Base-by-base conservation (phyloP, 1,284 basidiomycete genomes). In the Trametes pubescens region DNA sequence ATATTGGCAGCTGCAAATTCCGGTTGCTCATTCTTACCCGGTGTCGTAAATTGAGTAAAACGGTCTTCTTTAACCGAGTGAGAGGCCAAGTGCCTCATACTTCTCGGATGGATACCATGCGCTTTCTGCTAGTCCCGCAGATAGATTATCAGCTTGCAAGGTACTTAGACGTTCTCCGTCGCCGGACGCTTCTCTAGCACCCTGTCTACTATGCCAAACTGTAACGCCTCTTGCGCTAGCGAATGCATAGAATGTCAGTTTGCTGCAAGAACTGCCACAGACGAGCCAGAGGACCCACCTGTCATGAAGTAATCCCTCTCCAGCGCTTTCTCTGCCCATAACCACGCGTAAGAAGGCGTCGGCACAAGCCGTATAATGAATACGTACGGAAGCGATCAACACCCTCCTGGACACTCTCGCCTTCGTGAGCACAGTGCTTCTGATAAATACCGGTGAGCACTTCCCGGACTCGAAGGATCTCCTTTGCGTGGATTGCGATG, bases 231-330 rank as follows among this genome's bases (percentile, higher is more conserved):
- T 74, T 90, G 85, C 5, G 95, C 92, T 93, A 74, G 69, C 2
- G 8, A 7, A 35, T 67, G 60, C 65, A 6, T 14, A 13, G 4
- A 40, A 16, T 32, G 9, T 22, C 29, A 47, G 13, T 8, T 13
- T 13, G 18, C 9, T 13, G 11, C 5, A 14, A 47, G 2, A 40
- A 13, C 22, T 4, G 14, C 48, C 48, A 26, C 26, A 43, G n/a
- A 26, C 1, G 8, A 29, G 24, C 22, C 5, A 61, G 2, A 13
- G 1, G 1, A 24, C 82, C 66, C 69, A 91, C 91, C 90, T 56
- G 93, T 96, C 90, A 98, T 91, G 78, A 95, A 98, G 78, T 96
- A 96, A 77, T 98, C 95, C 63, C 95, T 86, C 79, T 98, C 95
- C 65, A 98, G 79, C 38, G 95, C 94, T 63, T 81, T 90, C 76